Conservation (phyloP, 2,329 filamentous ascomycete species). For the Claviceps capensis region DNA sequence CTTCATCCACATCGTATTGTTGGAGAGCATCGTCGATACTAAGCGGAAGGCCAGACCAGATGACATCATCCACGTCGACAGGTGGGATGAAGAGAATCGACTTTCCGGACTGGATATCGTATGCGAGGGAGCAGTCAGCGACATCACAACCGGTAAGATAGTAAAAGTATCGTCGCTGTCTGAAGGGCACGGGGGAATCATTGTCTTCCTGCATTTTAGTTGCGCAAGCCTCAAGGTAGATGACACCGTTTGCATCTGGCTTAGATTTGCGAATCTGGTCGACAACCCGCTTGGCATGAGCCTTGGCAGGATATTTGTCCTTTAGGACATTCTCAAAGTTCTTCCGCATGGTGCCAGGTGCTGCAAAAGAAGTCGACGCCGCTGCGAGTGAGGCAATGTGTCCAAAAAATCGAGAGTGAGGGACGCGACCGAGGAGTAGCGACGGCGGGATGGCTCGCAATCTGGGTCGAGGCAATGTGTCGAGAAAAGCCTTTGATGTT, state of each 20-base stretch:
- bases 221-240: slow-evolving; percentile 81
- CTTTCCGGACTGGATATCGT: slow-evolving; percentile 60
- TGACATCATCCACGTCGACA: slow-evolving; percentile 73
- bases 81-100: slow-evolving; percentile 86
- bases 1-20: slow-evolving; percentile 70
- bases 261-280: slow-evolving; percentile 58
- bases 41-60: slow-evolving; percentile 85
- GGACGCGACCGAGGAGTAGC: background rate
- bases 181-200: slow-evolving; percentile 71
- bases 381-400: background rate
- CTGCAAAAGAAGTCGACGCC: background rate
- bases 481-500: background rate
- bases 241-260: slow-evolving; percentile 50
- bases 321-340: slow-evolving; percentile 39
- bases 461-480: background rate
- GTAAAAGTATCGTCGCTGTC: slow-evolving; percentile 86
- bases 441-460: background rate
- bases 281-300: slow-evolving; percentile 72
- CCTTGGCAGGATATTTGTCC: slow-evolving; percentile 70
- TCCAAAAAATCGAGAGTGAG: background rate
- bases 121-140: slow-evolving; percentile 66
- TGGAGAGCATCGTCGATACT: slow-evolving; percentile 59
- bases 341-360: slow-evolving; percentile 17
- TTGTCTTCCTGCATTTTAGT: slow-evolving; percentile 79
- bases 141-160: slow-evolving; percentile 79